Evolutionary conservation across 257 asterid species (phyloP).

Genomic region (Solanum ossicruentum): DNA sequence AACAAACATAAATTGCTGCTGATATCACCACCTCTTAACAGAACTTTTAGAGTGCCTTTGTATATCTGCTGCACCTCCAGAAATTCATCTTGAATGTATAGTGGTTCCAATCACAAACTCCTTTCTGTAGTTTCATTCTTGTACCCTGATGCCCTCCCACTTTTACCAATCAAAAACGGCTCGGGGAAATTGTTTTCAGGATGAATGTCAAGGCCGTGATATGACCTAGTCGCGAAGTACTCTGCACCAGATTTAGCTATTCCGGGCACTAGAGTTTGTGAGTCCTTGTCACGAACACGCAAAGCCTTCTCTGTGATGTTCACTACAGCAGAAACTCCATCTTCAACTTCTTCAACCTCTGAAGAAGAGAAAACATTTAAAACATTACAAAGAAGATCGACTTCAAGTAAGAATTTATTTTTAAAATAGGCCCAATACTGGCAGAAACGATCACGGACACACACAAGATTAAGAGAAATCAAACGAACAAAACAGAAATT

Average conservation of each 20-base stretch:
- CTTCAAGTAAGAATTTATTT: neutral
- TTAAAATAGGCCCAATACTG: neutral
- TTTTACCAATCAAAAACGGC: conserved; percentile 55
- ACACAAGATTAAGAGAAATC: neutral
- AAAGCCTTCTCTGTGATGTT: conserved; percentile 70
- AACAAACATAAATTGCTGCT: neutral
- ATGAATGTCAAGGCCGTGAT: conserved; percentile 69
- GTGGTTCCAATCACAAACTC: neutral
- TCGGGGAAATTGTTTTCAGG: conserved; percentile 20
- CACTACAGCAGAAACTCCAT: conserved; percentile 55
- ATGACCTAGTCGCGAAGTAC: conserved; percentile 63
- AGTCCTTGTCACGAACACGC: conserved; percentile 39
- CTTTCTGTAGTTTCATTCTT: conserved; percentile 22
- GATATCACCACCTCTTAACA: neutral
- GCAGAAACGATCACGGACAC: neutral
- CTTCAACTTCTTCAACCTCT: conserved; percentile 44
- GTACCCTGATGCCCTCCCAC: conserved; percentile 86
- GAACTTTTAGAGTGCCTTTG: neutral
- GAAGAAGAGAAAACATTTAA: neutral
- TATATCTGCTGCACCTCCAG: neutral
- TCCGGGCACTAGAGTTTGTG: conserved; percentile 17
- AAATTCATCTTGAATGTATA: neutral
- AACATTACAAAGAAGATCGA: neutral
- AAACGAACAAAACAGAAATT: neutral
- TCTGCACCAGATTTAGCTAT: conserved; percentile 75